Conservation (phyloP, 2,329 filamentous ascomycete genomes). For the Sclerotinia nivalis region DNA sequence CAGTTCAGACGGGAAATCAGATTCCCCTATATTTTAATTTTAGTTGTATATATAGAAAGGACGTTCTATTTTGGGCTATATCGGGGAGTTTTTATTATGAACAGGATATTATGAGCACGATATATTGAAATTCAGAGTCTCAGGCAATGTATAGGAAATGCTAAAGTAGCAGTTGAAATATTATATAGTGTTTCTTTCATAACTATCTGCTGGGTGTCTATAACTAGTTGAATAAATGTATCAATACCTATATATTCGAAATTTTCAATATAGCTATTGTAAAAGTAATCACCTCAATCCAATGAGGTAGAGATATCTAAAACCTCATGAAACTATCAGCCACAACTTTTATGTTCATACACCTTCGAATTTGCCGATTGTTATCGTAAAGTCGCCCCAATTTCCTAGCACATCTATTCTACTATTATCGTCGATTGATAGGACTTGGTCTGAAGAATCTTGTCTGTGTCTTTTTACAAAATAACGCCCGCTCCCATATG, state of each 20-base stretch:
- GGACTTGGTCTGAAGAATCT: slow-evolving; percentile 22
- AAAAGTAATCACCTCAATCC: not conserved
- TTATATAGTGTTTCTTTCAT: too few relatives aligned
- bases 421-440: slow-evolving; percentile 28
- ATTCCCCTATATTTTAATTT: too few relatives aligned
- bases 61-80: too few relatives aligned
- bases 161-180: too few relatives aligned
- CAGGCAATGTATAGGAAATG: too few relatives aligned
- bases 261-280: not conserved
- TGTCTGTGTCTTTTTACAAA: slow-evolving; percentile 38
- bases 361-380: not conserved
- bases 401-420: slow-evolving; percentile 27
- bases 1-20: too few relatives aligned
- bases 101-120: too few relatives aligned
- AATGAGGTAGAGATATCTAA: slow-evolving; percentile 11
- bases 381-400: slow-evolving; percentile 1
- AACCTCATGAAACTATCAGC: not conserved
- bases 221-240: not conserved
- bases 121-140: too few relatives aligned
- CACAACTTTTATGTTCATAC: slow-evolving; percentile 9
- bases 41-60: too few relatives aligned
- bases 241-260: not conserved
- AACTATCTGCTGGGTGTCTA: too few relatives aligned
- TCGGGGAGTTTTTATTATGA: too few relatives aligned
- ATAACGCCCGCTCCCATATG: slow-evolving; percentile 38